Base-by-base conservation (phyloP, 306 rosid genomes). In the Cicer pinnatifidum region DNA sequence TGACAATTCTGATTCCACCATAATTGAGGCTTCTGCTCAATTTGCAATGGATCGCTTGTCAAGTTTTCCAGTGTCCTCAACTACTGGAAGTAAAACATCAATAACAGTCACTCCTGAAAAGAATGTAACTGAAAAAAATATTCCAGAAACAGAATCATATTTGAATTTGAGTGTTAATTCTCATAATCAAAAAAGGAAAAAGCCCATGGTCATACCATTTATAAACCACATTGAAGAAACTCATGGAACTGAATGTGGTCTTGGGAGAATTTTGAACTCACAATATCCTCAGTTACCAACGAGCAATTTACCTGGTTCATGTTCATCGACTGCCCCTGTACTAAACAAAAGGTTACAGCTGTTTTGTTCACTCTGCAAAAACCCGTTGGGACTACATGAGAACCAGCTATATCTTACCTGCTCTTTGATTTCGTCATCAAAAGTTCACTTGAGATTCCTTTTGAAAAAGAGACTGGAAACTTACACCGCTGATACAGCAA, bases 121-220 rank as follows among this genome's bases (percentile, higher is more conserved):
- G 84, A 80, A 58, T 73, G 75, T 72, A 20, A 48, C 76, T 71
- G 41, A 77, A 75, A 82, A 63, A 73, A 71, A 78, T 63, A 76
- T 72, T 75, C 71, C 67, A 16, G 90, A 90, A 83, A 81, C 52
- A 69, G 98, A 90, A 35, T 88, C 89, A 7, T 78, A 80, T 76
- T 63, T 84, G 81, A 82, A 81, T 88, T 66, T 69, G 83, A 93
- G 98, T 84, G 97, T 90, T 59, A 90, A 91, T 84, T 93, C 98
- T 78, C 88, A 87, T 75, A 67, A 77, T 63, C 92, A 78, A 37
- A 93, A 91, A 84, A 86, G 88, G 71, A 91, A 96, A 82, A 89
- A 83, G 83, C 46, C 86, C 68, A 54, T 75, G 53, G 73, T 56
- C 76, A 17, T 83, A 72, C 76, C 85, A 1, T 73, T 75, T 71